phyloP scores from a whole-genome alignment of 768 basidiomycete species.

The Tulasnella calospora region DNA sequence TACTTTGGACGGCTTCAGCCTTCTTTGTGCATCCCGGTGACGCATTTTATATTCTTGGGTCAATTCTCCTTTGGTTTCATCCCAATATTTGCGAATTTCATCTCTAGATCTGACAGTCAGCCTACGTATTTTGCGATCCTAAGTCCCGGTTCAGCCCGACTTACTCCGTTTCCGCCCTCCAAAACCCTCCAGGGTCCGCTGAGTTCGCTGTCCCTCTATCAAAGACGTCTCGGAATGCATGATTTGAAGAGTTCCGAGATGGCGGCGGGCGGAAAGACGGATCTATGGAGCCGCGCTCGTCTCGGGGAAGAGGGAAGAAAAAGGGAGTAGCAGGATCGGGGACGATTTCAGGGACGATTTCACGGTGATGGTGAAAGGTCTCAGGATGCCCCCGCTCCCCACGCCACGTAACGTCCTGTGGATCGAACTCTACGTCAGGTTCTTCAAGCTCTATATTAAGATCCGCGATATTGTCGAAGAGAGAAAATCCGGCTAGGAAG shows the following conservation, averaged over 20 bases:
- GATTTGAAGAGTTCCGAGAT: slow-evolving; percentile 2
- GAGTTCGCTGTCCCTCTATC: not conserved
- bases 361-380: slow-evolving; percentile 6
- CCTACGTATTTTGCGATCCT: not conserved
- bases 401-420: not conserved
- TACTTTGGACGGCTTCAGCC: slow-evolving; percentile 15
- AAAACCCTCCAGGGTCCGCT: slow-evolving; percentile 31
- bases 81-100: slow-evolving; percentile 36
- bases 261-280: not conserved
- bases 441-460: slow-evolving; percentile 28
- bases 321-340: not conserved
- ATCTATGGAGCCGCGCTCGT: not conserved
- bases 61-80: slow-evolving; percentile 34
- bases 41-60: slow-evolving; percentile 39
- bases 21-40: slow-evolving; percentile 38
- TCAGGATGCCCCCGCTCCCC: slow-evolving; percentile 14
- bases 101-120: slow-evolving; percentile 27
- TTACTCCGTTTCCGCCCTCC: slow-evolving; percentile 31
- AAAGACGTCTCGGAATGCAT: not conserved
- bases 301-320: slow-evolving; percentile 16
- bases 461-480: slow-evolving; percentile 25
- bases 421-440: slow-evolving; percentile 16
- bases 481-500: slow-evolving; percentile 25
- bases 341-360: not conserved
- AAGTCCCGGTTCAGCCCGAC: slow-evolving; percentile 12